Percentiles rank a stretch among this genome's conserved stretches.
Evolutionary conservation across 345 rosid species (phyloP).

Genomic region (Mallotus nudiflorus): DNA sequence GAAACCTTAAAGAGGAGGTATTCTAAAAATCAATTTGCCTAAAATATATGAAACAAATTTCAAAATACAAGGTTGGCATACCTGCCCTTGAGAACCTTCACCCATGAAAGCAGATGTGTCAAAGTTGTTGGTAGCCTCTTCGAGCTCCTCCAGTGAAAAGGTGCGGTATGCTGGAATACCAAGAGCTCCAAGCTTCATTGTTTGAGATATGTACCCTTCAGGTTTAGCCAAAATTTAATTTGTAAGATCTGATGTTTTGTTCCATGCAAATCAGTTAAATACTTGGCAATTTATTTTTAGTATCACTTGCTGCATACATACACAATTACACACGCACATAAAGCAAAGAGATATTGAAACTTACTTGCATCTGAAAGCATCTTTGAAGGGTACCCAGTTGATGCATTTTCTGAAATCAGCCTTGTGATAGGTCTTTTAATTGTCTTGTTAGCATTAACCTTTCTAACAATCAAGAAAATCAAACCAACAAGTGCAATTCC

Average conservation of each 20-base stretch:
- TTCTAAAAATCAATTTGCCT: neutral
- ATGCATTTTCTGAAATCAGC: slow-evolving; percentile 63
- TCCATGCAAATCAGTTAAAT: neutral
- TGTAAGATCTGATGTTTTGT: neutral
- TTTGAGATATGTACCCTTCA: slow-evolving; percentile 85
- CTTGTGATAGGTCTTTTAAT: slow-evolving; percentile 50
- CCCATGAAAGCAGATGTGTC: slow-evolving; percentile 88
- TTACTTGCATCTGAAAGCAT: slow-evolving; percentile 88
- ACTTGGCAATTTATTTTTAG: neutral
- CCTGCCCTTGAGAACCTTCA: slow-evolving; percentile 94
- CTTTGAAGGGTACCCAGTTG: slow-evolving; percentile 75
- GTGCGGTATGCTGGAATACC: slow-evolving; percentile 86
- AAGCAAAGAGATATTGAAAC: slow-evolving; percentile 22
- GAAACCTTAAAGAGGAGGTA: neutral
- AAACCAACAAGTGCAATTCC: slow-evolving; percentile 49
- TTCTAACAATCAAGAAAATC: slow-evolving; percentile 48
- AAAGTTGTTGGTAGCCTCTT: slow-evolving; percentile 82
- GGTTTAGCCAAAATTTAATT: slow-evolving; percentile 3
- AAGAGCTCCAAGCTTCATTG: slow-evolving; percentile 82
- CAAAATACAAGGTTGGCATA: slow-evolving; percentile 22
- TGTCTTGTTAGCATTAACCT: slow-evolving; percentile 32
- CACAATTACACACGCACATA: neutral
- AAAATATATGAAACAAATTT: neutral
- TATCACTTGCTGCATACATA: neutral
- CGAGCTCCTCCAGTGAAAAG: slow-evolving; percentile 85